Base-by-base conservation (phyloP, 306 rosid genomes). In the Nissolia schottii region DNA sequence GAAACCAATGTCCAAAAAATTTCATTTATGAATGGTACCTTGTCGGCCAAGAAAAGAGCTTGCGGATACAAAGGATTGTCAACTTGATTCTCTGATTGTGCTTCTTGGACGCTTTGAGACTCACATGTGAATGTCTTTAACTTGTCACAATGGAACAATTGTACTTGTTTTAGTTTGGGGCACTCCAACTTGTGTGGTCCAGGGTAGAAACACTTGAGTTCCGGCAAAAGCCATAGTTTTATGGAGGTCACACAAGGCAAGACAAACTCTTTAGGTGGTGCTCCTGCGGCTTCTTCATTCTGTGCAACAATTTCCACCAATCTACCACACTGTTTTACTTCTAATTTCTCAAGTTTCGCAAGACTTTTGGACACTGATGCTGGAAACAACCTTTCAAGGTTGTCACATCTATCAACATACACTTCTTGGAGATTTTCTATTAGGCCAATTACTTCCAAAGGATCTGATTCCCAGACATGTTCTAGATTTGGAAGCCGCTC, bases 341-440 rank as follows among this genome's bases (percentile, higher is more conserved):
- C 0, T 38, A 75, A 48, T 4, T 6, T 12, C 58, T 54, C 37
- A 28, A 74, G 71, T 28, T 18, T 53, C 2, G n/a, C 16, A 5
- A 49, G 40, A 35, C 14, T 72, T 37, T 62, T 25, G 8, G 71
- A 64, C 11, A 25, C 23, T 1, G 32, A 34, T 50, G 51, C 40
- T 20, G 82, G 84, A 68, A 81, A 77, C 8, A 77, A 32, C 22
- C 40, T 24, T 55, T 24, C 37, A 22, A 71, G 76, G 41, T n/a
- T 40, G 7, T 19, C 0, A 28, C 76, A 71, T 1, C 12, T 0
- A 0, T 6, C 0, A 57, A 71, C 40, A 1, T 0, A 0, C 43
- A 73, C 10, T 3, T 46, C 18, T 23, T 20, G 25, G 5, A 60
- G 37, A 15, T 9, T 1, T 14, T 29, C 50, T 43, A n/a, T n/a